Evolutionary conservation across 768 basidiomycete genomes (phyloP).

Genomic region (Mycena metata): DNA sequence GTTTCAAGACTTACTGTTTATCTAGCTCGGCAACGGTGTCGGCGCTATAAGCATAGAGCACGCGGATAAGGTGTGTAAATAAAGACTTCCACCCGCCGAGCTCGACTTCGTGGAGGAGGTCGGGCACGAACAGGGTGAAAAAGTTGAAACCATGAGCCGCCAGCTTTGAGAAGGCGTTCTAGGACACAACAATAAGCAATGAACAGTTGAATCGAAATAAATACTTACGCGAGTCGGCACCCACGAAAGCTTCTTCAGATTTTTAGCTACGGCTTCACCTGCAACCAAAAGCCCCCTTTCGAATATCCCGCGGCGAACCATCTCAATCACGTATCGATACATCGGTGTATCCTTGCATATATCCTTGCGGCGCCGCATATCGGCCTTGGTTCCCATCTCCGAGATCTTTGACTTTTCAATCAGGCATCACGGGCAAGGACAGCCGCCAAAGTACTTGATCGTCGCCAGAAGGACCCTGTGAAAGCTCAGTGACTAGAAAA

Average conservation of each 20-base stretch:
- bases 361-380: conserved; percentile 22
- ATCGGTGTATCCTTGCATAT: conserved; percentile 12
- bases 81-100: conserved; percentile 55
- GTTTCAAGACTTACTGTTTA: conserved; percentile 30
- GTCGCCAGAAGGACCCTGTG: conserved; percentile 39
- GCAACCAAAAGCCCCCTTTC: neutral
- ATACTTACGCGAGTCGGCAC: conserved; percentile 12
- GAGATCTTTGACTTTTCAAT: conserved; percentile 35
- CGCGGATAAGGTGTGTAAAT: conserved; percentile 51
- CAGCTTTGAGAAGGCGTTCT: conserved; percentile 52
- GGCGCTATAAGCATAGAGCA: conserved; percentile 42
- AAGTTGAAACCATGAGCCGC: conserved; percentile 41
- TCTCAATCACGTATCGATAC: neutral
- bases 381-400: conserved; percentile 35
- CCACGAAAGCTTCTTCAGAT: conserved; percentile 11
- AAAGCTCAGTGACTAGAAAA: neutral
- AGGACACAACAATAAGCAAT: neutral
- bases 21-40: conserved; percentile 42
- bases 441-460: conserved; percentile 42
- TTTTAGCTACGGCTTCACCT: neutral
- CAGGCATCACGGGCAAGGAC: conserved; percentile 44
- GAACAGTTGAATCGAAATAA: neutral
- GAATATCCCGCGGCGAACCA: conserved; percentile 16
- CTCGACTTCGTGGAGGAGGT: conserved; percentile 58
- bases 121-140: conserved; percentile 47